Evolutionary conservation across 116 monocot genomes (phyloP).

Genomic region (Iris pallida): DNA sequence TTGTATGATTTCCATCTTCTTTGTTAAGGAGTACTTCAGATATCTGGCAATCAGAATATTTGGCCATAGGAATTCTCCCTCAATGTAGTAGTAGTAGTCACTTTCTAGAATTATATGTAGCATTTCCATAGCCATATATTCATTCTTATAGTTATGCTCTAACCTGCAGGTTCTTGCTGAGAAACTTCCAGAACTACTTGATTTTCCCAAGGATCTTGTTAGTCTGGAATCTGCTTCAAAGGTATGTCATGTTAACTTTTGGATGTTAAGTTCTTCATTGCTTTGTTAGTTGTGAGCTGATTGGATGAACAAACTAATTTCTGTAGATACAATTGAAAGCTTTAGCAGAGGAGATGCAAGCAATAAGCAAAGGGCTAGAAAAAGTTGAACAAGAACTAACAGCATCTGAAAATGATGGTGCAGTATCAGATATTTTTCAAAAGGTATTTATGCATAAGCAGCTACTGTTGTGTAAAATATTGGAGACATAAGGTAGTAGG

Average conservation of each 20-base stretch:
- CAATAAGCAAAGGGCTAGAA: slow-evolving; percentile 88
- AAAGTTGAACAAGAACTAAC: slow-evolving; percentile 90
- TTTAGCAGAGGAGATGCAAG: slow-evolving; percentile 97
- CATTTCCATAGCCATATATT: neutral
- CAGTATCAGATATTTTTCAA: slow-evolving; percentile 61
- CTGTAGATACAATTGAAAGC: slow-evolving; percentile 77
- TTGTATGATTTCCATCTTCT: too few relatives aligned
- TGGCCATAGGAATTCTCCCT: too few relatives aligned
- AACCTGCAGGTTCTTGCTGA: slow-evolving; percentile 69
- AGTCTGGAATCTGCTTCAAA: slow-evolving; percentile 74
- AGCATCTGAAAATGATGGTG: slow-evolving; percentile 90
- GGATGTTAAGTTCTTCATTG: neutral
- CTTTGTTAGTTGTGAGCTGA: neutral
- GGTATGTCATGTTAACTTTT: slow-evolving; percentile 35
- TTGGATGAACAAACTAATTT: slow-evolving; percentile 2
- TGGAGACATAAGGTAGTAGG: neutral
- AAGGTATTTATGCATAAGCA: slow-evolving; percentile 35
- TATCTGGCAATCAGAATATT: too few relatives aligned
- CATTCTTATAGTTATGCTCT: neutral
- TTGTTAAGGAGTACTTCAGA: too few relatives aligned
- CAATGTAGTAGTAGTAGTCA: neutral
- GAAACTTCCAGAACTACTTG: slow-evolving; percentile 89
- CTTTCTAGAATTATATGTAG: neutral
- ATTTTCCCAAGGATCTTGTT: slow-evolving; percentile 72
- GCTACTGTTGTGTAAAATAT: neutral